Evolutionary conservation across 73 alveolate species (phyloP).

Genomic region (Diophrys appendiculata): DNA sequence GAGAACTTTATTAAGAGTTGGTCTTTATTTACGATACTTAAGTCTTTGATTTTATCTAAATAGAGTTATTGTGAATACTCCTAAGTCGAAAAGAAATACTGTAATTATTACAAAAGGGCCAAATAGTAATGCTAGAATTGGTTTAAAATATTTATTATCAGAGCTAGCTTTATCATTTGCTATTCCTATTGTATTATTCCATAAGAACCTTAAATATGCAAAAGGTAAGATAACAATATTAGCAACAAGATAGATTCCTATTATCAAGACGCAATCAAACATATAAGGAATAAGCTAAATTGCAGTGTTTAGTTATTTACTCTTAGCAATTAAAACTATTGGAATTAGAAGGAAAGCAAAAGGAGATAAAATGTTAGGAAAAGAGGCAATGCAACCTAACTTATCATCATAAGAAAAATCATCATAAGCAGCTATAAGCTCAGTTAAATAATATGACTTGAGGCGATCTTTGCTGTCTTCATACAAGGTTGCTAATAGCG

Average conservation of each 20-base stretch:
- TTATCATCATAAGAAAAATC: not conserved
- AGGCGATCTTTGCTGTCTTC: not conserved
- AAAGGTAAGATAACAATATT: not conserved
- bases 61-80: too few species aligned
- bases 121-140: too few species aligned
- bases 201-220: not conserved
- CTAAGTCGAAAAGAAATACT: too few species aligned
- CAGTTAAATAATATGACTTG: not conserved
- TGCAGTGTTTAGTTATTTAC: not conserved
- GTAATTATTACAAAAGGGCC: too few species aligned
- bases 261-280: not conserved
- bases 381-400: not conserved
- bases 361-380: not conserved
- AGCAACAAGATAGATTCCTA: not conserved
- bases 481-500: not conserved
- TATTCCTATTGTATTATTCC: not conserved
- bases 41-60: too few species aligned
- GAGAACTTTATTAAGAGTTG: too few species aligned
- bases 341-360: not conserved
- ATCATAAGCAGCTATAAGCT: not conserved
- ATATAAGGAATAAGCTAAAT: not conserved
- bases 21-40: too few species aligned
- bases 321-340: too few species aligned
- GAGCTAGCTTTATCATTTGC: too few species aligned
- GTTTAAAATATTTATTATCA: too few species aligned